phyloP scores from a whole-genome alignment of 2,329 filamentous ascomycete species.

The Cordyceps farinosa region DNA sequence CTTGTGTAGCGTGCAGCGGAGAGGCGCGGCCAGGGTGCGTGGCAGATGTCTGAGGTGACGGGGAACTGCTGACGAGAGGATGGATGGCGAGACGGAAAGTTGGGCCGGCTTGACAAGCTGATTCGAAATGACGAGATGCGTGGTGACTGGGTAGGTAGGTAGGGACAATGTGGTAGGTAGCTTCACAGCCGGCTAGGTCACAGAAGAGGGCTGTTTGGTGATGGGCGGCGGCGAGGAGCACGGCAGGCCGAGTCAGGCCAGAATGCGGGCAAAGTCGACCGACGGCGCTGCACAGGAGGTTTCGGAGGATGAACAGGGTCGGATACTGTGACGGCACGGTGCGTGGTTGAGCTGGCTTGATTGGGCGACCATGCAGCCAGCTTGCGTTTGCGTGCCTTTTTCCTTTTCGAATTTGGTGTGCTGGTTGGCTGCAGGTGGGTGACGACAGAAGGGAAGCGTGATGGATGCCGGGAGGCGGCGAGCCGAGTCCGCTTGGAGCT shows the following conservation, averaged over 20 bases:
- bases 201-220: not conserved
- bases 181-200: too few relatives aligned
- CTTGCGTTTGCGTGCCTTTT: not conserved
- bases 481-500: not conserved
- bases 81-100: not conserved
- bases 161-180: too few relatives aligned
- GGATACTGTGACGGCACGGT: conserved; percentile 5
- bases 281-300: not conserved
- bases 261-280: not conserved
- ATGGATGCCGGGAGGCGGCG: not conserved
- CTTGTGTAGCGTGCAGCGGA: not conserved
- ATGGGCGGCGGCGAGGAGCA: not conserved
- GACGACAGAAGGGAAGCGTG: not conserved
- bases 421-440: not conserved
- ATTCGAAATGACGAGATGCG: not conserved
- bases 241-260: conserved; percentile 4
- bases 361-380: conserved; percentile 4
- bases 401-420: too few relatives aligned
- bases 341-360: not conserved
- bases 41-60: not conserved
- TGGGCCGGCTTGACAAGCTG: not conserved
- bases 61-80: not conserved
- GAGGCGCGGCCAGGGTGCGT: not conserved
- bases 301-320: not conserved
- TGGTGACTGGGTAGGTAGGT: not conserved